phyloP scores from a whole-genome alignment of 306 rosid genomes.

The Quercus robur region DNA sequence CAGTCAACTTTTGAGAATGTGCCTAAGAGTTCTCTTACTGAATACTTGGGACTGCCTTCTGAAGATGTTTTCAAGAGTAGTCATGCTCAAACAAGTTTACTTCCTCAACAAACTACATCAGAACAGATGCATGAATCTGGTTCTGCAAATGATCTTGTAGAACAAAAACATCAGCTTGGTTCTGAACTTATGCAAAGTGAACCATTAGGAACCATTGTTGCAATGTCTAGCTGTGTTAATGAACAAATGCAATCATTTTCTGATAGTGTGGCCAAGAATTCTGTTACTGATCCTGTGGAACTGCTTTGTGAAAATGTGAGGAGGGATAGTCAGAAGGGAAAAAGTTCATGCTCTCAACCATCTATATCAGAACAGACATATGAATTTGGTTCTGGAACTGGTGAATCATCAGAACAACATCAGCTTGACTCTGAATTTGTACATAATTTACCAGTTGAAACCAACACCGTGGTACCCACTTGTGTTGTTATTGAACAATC shows the following conservation, averaged over 20 bases:
- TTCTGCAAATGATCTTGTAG: background rate
- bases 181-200: background rate
- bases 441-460: conserved; percentile 10
- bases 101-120: background rate
- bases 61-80: background rate
- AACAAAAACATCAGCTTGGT: background rate
- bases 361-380: conserved; percentile 4
- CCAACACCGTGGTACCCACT: background rate
- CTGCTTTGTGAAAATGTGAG: conserved; percentile 3
- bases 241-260: conserved; percentile 21
- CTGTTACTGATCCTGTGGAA: conserved; percentile 9
- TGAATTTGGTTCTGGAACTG: conserved; percentile 5
- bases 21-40: background rate
- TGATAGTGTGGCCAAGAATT: conserved; percentile 13
- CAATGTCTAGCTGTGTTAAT: conserved; percentile 9
- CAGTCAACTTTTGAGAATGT: background rate
- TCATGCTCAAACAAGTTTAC: background rate
- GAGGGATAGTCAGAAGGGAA: background rate
- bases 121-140: background rate
- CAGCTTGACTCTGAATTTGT: conserved; percentile 3
- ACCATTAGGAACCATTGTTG: conserved; percentile 2
- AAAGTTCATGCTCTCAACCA: conserved; percentile 13
- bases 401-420: background rate
- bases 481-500: background rate
- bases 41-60: background rate